phyloP scores from a whole-genome alignment of 1,139 yeast species.

The Taphrina flavorubra region DNA sequence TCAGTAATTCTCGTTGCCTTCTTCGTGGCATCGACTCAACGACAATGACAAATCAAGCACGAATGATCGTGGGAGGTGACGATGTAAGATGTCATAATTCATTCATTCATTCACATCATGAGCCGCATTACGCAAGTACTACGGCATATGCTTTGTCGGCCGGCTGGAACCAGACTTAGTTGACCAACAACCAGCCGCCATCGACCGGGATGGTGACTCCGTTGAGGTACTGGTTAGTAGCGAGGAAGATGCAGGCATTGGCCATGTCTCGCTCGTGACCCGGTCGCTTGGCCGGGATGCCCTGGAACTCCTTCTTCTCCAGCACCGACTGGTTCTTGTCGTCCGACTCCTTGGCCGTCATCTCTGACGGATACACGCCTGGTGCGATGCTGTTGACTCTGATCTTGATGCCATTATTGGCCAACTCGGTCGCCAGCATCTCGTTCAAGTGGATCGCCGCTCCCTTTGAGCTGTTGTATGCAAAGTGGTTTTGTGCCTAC shows the following conservation, averaged over 20 bases:
- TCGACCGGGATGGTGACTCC: slow-evolving; percentile 43
- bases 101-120: no score
- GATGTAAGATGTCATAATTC: no score
- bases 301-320: slow-evolving; percentile 35
- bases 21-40: no score
- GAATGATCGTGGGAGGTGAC: no score
- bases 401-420: slow-evolving; percentile 48
- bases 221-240: slow-evolving; percentile 44
- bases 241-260: slow-evolving; percentile 46
- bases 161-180: background rate
- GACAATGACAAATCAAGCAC: no score
- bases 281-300: slow-evolving; percentile 45
- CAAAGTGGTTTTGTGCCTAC: slow-evolving; percentile 64
- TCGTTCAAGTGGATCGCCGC: slow-evolving; percentile 46
- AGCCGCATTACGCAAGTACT: no score
- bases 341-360: slow-evolving; percentile 44
- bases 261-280: slow-evolving; percentile 47
- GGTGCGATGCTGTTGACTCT: slow-evolving; percentile 46
- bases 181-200: slow-evolving; percentile 45
- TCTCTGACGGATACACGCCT: slow-evolving; percentile 47
- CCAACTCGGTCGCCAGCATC: slow-evolving; percentile 45
- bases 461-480: slow-evolving; percentile 46
- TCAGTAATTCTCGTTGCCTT: background rate
- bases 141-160: no score
- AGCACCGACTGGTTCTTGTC: slow-evolving; percentile 32